A percentile compares a stretch with the other conserved stretches of the same genome.
These are phyloP conservation scores for Annulohypoxylon maeteangense DNA, from an alignment of 495 filamentous ascomycete species.

Conservation along the genomic window DNA sequence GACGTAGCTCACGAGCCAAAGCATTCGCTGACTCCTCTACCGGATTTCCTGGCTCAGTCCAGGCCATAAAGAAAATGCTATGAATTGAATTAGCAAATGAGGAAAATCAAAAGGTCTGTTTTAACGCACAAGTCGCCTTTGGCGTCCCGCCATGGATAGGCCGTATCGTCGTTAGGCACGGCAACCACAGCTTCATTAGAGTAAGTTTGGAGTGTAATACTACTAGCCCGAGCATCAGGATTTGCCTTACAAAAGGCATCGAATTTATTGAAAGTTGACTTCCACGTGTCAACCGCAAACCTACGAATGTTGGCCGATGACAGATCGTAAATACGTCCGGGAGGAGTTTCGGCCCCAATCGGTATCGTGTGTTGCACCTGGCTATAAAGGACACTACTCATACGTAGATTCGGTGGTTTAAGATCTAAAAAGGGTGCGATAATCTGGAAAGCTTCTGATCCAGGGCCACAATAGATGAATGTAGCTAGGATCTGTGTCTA, in stretches of 20 bases:
- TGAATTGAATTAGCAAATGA: background rate
- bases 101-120: background rate
- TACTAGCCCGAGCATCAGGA: slow-evolving; percentile 18
- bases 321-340: background rate
- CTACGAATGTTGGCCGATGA: slow-evolving; percentile 18
- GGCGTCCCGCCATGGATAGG: slow-evolving; percentile 50
- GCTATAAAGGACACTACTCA: slow-evolving; percentile 19
- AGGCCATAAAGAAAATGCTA: slow-evolving; percentile 21
- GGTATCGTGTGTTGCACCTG: background rate
- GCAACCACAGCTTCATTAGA: slow-evolving; percentile 45
- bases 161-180: slow-evolving; percentile 42
- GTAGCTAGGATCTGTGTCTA: slow-evolving; percentile 35
- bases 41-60: slow-evolving; percentile 1
- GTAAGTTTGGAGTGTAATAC: slow-evolving; percentile 44
- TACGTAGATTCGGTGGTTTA: slow-evolving; percentile 15
- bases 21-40: slow-evolving; percentile 3
- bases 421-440: slow-evolving; percentile 42
- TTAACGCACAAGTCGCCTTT: slow-evolving; percentile 47
- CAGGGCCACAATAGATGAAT: slow-evolving; percentile 41
- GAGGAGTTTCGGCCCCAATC: background rate
- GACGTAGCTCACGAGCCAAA: slow-evolving; percentile 23
- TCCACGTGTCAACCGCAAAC: slow-evolving; percentile 28
- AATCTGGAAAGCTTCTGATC: slow-evolving; percentile 29
- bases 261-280: slow-evolving; percentile 36
- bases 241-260: slow-evolving; percentile 32